Evolutionary conservation across 2,329 filamentous ascomycete genomes (phyloP).

Genomic region (Hypoxylon sp.): DNA sequence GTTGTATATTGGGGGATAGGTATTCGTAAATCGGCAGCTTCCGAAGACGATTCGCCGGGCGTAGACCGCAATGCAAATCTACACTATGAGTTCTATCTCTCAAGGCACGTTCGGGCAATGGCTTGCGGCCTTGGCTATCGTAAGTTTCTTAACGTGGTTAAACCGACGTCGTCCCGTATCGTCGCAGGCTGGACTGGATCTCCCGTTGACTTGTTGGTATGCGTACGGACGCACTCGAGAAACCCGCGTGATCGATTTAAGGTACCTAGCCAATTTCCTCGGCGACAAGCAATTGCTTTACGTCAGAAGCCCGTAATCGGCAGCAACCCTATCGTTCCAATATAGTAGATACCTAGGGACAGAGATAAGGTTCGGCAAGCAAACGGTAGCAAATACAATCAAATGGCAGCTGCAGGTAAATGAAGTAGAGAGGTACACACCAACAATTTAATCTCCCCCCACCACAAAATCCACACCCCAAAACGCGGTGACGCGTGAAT

Average conservation of each 20-base stretch:
- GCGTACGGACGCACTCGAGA: not conserved
- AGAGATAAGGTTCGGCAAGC: not conserved
- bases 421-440: not conserved
- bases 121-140: not conserved
- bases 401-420: not conserved
- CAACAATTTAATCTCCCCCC: conserved; percentile 1
- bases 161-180: not conserved
- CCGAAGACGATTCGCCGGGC: not conserved
- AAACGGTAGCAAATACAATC: not conserved
- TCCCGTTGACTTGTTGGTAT: not conserved
- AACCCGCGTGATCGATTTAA: not conserved
- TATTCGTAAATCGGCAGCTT: not conserved
- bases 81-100: too few species aligned
- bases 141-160: not conserved
- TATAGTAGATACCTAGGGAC: not conserved
- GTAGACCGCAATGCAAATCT: not conserved
- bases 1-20: not conserved
- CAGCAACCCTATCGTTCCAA: not conserved
- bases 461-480: not conserved
- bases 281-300: not conserved
- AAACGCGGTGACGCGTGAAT: conserved; percentile 31
- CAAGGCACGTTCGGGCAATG: not conserved
- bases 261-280: not conserved
- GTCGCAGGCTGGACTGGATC: not conserved
- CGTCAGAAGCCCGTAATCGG: not conserved